A percentile compares a stretch with the other conserved stretches of the same genome.
These are phyloP conservation scores for Pseudogymnoascus sp. DNA, from an alignment of 2,329 filamentous ascomycete genomes.

Conservation along the genomic window DNA sequence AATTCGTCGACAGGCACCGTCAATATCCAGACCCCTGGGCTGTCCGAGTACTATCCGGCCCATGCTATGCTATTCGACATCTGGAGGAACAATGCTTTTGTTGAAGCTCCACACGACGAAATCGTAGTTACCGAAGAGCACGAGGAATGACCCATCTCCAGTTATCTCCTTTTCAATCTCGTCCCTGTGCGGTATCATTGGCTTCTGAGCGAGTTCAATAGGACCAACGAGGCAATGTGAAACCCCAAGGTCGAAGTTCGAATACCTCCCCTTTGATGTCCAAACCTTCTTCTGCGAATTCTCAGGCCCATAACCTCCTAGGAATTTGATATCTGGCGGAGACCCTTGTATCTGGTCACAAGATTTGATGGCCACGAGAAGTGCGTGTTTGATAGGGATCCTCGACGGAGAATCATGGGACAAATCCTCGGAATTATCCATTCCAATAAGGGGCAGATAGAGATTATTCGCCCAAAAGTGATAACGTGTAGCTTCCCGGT, in stretches of 20 bases:
- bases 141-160: slow-evolving; percentile 5
- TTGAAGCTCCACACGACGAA: slow-evolving; percentile 9
- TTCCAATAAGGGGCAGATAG: background rate
- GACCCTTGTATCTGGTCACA: slow-evolving; percentile 5
- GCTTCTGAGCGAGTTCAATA: background rate
- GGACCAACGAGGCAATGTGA: background rate
- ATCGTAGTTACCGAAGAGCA: slow-evolving; percentile 9
- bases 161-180: no score
- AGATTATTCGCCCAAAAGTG: slow-evolving; percentile 5
- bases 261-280: slow-evolving; percentile 1
- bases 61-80: background rate
- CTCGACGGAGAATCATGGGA: background rate
- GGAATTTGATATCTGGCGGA: background rate
- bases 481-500: background rate
- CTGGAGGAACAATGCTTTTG: background rate
- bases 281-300: background rate
- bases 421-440: background rate
- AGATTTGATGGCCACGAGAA: slow-evolving; percentile 4
- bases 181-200: no score
- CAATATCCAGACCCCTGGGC: background rate
- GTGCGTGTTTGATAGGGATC: background rate
- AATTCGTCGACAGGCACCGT: background rate
- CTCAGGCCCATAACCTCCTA: background rate
- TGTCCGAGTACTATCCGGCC: background rate
- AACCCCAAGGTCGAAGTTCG: slow-evolving; percentile 6